Percentiles rank a stretch among this genome's conserved stretches.
These are phyloP conservation scores for Hericium alpestre DNA, from an alignment of 768 basidiomycete species.

Conservation along the genomic window DNA sequence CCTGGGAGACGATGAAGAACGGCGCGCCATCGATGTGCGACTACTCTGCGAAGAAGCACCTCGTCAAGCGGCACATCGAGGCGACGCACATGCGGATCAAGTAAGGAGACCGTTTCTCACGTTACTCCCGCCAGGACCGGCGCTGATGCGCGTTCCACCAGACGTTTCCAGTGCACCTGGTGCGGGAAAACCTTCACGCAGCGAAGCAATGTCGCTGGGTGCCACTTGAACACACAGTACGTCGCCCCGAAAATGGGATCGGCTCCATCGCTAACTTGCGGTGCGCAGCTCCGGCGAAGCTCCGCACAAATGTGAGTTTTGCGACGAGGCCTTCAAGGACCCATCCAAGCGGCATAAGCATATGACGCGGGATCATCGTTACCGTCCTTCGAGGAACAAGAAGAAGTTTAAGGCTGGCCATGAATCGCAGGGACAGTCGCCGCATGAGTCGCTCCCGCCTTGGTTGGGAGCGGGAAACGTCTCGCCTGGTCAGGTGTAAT, in stretches of 20 bases:
- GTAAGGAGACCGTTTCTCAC: conserved; percentile 26
- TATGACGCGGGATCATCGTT: conserved; percentile 41
- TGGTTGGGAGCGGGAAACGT: conserved; percentile 7
- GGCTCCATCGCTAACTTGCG: neutral
- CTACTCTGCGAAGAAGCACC: conserved; percentile 46
- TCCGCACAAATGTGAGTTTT: conserved; percentile 45
- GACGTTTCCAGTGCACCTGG: conserved; percentile 40
- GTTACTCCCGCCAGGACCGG: conserved; percentile 8
- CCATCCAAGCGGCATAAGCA: conserved; percentile 56
- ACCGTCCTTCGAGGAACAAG: conserved; percentile 37
- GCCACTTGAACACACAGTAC: conserved; percentile 46
- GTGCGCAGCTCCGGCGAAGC: conserved; percentile 41
- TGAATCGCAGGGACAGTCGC: conserved; percentile 13
- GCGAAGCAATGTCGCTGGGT: conserved; percentile 45
- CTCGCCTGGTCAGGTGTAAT: neutral
- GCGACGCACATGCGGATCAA: conserved; percentile 51
- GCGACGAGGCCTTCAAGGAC: conserved; percentile 48
- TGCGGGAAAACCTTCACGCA: conserved; percentile 47
- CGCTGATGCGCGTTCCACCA: conserved; percentile 16
- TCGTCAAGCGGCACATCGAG: conserved; percentile 60
- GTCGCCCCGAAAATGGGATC: conserved; percentile 21
- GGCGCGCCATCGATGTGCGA: conserved; percentile 26
- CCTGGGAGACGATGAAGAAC: conserved; percentile 26
- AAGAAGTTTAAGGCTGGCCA: conserved; percentile 12
- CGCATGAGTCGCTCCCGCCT: conserved; percentile 15